Evolutionary conservation across 345 rosid species (phyloP).

Genomic region (Linum trigynum): DNA sequence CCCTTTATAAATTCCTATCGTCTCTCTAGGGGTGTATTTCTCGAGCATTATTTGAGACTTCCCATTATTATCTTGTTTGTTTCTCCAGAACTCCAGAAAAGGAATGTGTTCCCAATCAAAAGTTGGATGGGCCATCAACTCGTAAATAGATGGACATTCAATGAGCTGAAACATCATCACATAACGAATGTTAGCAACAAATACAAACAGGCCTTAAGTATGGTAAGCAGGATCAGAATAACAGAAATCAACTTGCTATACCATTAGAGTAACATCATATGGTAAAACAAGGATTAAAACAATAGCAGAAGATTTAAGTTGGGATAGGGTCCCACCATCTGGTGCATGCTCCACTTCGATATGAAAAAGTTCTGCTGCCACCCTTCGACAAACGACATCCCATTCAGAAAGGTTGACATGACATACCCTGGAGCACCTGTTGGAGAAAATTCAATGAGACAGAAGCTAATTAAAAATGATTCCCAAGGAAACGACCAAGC

Average conservation of each 20-base stretch:
- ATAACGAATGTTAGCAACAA: not conserved
- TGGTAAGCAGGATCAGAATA: not conserved
- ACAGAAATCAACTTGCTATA: not conserved
- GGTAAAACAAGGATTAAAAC: not conserved
- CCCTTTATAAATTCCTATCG: conserved; percentile 45
- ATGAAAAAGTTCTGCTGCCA: conserved; percentile 96
- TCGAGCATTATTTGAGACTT: conserved; percentile 49
- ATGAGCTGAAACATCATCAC: conserved; percentile 47
- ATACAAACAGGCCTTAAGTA: not conserved
- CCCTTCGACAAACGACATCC: conserved; percentile 93
- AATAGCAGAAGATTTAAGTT: no score
- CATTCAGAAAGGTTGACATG: conserved; percentile 74
- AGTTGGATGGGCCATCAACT: conserved; percentile 66
- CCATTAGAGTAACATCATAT: not conserved
- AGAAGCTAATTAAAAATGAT: not conserved
- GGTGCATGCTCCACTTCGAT: conserved; percentile 99
- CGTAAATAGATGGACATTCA: conserved; percentile 83
- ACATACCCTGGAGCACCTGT: conserved; percentile 94
- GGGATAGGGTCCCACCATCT: conserved; percentile 42
- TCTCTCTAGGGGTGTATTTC: conserved; percentile 49
- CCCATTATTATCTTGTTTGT: conserved; percentile 38
- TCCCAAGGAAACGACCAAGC: not conserved
- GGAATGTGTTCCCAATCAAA: conserved; percentile 61
- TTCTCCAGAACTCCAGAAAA: conserved; percentile 65
- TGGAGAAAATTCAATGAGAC: conserved; percentile 2